Evolutionary conservation across 768 basidiomycete species (phyloP), one percentile per base, ranked within the genome.

Genomic region (Pleurotus salmoneostramineus): DNA sequence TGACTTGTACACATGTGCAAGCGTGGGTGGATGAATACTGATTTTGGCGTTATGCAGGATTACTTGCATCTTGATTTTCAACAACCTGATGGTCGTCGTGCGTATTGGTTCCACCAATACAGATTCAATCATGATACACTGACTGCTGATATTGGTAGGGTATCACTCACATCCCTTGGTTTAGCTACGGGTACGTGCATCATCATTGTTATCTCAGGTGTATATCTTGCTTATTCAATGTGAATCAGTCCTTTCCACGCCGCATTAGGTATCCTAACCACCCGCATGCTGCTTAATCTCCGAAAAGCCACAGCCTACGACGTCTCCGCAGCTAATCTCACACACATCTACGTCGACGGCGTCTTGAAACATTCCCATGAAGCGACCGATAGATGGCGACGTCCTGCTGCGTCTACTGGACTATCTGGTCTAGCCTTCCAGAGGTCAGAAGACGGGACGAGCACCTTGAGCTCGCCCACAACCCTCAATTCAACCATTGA

Each of bases 131-230:
- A n/a, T 8, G 8, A n/a, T n/a, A n/a, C 1, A 8, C n/a, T 10
- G n/a, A 27, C 27, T 15, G 0, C 43, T 56, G 4, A 37, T 32
- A 34, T 4, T 11, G 32, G 14, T 44, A 79, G 77, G 75, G 72
- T 12, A 61, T 73, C 3, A 78, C 77, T 0, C 68, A 69, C 40
- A 78, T 80, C 42, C 79, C 78, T 1, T 81, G 79, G 79, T 79
- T 81, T 57, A 76, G 79, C 57, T 78, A 77, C 62, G 73, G 68
- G 74, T 74, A 60, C 32, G 69, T 4, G 10, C 15, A 17, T n/a
- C 37, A 34, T 32, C 11, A n/a, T 8, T 45, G 37, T 35, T 37
- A 15, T 34, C 1, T 12, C 37, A 12, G 37, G 10, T 40, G n/a
- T n/a, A 11, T 27, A 31, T 42, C 14, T 15, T 52, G 11, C 21